Evolutionary conservation across 2,329 filamentous ascomycete species (phyloP).

Genomic region (Trichophaea hybrida): DNA sequence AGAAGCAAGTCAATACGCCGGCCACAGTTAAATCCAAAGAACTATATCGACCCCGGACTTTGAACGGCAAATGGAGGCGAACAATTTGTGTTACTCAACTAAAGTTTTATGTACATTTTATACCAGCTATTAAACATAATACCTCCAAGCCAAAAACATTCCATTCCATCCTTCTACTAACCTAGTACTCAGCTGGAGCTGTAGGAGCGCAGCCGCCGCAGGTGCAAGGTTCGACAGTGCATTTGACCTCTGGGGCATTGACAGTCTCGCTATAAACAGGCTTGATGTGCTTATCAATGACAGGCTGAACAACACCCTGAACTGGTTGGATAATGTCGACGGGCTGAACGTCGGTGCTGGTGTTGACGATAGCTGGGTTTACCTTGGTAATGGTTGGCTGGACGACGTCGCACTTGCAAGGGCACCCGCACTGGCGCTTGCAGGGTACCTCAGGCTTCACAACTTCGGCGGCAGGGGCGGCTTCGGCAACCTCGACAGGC

Average conservation of each 20-base stretch:
- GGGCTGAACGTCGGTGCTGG: background rate
- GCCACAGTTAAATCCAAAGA: no score
- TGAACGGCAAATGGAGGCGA: no score
- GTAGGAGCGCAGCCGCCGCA: background rate
- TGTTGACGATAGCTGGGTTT: background rate
- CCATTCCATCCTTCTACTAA: no score
- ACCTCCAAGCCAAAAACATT: no score
- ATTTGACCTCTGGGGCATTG: background rate
- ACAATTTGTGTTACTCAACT: no score
- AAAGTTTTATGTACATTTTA: no score
- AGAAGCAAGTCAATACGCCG: no score
- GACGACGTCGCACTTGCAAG: background rate
- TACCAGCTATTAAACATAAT: no score
- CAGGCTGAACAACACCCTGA: background rate
- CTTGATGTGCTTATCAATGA: background rate
- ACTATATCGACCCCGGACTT: no score
- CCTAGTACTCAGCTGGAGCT: background rate
- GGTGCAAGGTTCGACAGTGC: background rate
- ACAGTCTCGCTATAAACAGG: background rate
- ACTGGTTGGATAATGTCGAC: background rate
- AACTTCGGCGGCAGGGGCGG: conserved; percentile 5
- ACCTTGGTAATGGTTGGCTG: background rate
- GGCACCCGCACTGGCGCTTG: background rate
- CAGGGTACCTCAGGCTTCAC: background rate
- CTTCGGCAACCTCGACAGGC: background rate